Evolutionary conservation across 2,329 filamentous ascomycete genomes (phyloP), one percentile per base, ranked within the genome.

Genomic region (Penicillium hordei): DNA sequence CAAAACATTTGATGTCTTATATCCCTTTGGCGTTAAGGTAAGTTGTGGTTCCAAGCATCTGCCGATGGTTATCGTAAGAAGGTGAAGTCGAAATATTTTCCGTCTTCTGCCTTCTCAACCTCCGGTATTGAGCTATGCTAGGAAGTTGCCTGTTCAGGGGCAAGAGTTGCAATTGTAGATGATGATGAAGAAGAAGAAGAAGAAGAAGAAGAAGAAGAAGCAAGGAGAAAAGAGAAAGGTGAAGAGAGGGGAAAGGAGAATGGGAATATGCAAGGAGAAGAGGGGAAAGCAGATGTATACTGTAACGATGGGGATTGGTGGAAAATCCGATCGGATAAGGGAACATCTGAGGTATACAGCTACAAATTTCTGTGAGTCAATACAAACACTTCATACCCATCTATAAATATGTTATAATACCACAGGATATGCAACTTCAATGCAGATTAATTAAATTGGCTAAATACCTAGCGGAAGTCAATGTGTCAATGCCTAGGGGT

Each of bases 1-100:
- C 10, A 0, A 5, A 2, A 4, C 0, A 9, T 2, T 10, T 4
- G 1, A 7, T 15, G 2, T 3, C 1, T 19, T 13, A 4, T 1
- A 29, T n/a, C 39, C 21, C 21, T 10, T 5, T 5, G 31, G 31
- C 31, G 31, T 33, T 10, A 43, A 52, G 38, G 19, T 23, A 51
- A 21, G 17, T 17, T 1, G 34, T 8, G 7, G 15, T 9, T 27
- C 10, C 19, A 19, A 27, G 10, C 6, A 29, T 38, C 17, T 8
- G 13, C 4, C 29, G 13, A 12, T 49, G 5, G 23, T 27, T 12
- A 3, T 19, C 2, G 19, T 19, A 12, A 19, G 34, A 49, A 25
- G 33, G 6, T 8, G 13, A 12, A 23, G 2, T 2, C 12, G 13
- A 9, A 33, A 23, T 33, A 33, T 10, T 17, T 33, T 13, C 12